A percentile compares a stretch with the other conserved stretches of the same genome.
These are phyloP conservation scores for Tripterygium wilfordii DNA, from an alignment of 177 flowering plant species.

Conservation along the genomic window DNA sequence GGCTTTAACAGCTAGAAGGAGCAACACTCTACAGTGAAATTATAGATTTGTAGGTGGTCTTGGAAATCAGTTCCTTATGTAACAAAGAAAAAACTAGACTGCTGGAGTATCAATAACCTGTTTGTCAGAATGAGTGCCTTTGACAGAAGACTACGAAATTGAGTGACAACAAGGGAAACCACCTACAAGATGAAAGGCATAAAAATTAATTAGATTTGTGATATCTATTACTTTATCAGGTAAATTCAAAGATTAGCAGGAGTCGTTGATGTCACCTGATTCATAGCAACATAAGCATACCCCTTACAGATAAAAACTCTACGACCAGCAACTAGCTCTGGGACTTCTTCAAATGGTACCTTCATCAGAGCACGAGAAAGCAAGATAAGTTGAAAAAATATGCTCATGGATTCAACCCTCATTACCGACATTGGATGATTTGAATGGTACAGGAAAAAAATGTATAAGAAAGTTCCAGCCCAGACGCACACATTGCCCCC, in stretches of 20 bases:
- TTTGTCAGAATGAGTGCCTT: constrained; percentile 83
- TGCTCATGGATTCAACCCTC: too few species aligned
- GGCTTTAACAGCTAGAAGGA: too few species aligned
- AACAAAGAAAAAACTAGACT: background rate
- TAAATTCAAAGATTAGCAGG: constrained; percentile 1
- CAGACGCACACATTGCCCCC: too few species aligned
- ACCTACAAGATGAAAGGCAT: constrained; percentile 30
- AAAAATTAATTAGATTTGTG: background rate
- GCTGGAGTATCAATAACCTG: constrained; percentile 60
- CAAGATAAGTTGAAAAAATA: too few species aligned
- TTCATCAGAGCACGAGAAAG: too few species aligned
- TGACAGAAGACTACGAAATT: constrained; percentile 74
- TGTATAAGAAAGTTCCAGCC: too few species aligned
- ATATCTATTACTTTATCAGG: background rate
- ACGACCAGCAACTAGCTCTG: constrained; percentile 85
- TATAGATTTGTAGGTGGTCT: too few species aligned
- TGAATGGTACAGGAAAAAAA: too few species aligned
- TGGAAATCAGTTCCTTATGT: background rate
- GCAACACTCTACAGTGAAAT: too few species aligned
- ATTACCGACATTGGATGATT: too few species aligned
- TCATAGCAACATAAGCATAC: constrained; percentile 77
- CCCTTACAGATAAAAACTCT: constrained; percentile 67
- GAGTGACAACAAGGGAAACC: constrained; percentile 70
- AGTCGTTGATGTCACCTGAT: constrained; percentile 45
- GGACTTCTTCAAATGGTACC: constrained; percentile 97